Percentiles rank a stretch among this genome's conserved stretches.
These are phyloP conservation scores for Suillus tomentosus DNA, from an alignment of 768 basidiomycete genomes.

Conservation along the genomic window DNA sequence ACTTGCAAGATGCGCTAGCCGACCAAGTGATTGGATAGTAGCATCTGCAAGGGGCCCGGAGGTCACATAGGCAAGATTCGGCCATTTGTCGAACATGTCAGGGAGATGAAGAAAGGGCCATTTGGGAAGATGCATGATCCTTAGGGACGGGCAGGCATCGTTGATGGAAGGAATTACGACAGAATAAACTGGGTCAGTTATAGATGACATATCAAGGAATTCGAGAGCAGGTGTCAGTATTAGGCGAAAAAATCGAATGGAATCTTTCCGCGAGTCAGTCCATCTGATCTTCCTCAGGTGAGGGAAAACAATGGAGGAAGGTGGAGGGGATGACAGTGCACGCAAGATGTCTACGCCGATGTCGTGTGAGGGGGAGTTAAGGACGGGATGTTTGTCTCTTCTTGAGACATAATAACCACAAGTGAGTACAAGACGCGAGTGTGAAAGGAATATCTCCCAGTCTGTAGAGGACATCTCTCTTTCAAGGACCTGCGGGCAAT, in stretches of 20 bases:
- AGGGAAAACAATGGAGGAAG: conserved; percentile 3
- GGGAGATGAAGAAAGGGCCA: conserved; percentile 9
- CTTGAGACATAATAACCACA: conserved; percentile 10
- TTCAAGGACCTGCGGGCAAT: neutral
- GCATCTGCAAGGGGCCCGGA: conserved; percentile 8
- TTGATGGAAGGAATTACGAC: conserved; percentile 7
- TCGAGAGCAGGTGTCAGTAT: conserved; percentile 8
- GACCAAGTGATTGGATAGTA: conserved; percentile 6
- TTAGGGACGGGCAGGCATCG: conserved; percentile 7
- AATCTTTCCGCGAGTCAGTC: conserved; percentile 7
- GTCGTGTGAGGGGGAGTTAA: conserved; percentile 7
- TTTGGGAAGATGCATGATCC: conserved; percentile 9
- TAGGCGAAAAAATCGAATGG: conserved; percentile 8
- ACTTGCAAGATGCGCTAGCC: conserved; percentile 9
- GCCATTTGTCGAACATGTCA: conserved; percentile 6
- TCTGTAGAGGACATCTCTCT: conserved; percentile 3
- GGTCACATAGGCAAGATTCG: conserved; percentile 7
- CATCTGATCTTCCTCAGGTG: conserved; percentile 7
- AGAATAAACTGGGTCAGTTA: conserved; percentile 3
- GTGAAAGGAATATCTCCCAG: conserved; percentile 9
- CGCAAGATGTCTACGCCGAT: conserved; percentile 3
- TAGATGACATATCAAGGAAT: conserved; percentile 11
- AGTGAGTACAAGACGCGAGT: conserved; percentile 3
- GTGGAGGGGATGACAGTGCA: conserved; percentile 7
- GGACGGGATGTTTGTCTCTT: conserved; percentile 10